Conservation (phyloP, 225 moss, liverwort and hornwort genomes). For the Marchantia paleacea region DNA sequence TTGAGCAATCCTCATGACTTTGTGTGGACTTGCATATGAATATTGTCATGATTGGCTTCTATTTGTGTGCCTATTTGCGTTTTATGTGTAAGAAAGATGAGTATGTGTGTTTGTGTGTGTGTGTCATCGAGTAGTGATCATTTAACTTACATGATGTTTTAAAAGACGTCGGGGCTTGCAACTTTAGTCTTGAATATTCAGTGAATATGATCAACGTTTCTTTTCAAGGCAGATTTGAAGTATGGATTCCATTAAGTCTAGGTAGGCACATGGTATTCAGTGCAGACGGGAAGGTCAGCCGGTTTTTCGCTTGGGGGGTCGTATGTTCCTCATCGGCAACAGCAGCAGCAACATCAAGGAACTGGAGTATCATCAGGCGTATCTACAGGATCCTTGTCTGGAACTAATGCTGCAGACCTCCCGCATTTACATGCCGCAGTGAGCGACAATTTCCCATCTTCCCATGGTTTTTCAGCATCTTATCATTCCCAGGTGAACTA, state of each 20-base stretch:
- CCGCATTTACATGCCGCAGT: slow-evolving; percentile 62
- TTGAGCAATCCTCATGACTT: slow-evolving; percentile 26
- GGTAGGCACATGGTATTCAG: slow-evolving; percentile 63
- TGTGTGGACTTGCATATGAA: background rate
- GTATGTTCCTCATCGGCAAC: slow-evolving; percentile 78
- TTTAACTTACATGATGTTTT: background rate
- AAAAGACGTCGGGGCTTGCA: background rate
- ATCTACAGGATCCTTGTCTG: slow-evolving; percentile 41
- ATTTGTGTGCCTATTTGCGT: background rate
- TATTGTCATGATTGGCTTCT: background rate
- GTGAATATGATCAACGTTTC: background rate
- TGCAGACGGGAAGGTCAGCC: slow-evolving; percentile 95
- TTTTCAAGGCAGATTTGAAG: slow-evolving; percentile 2
- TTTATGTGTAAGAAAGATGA: background rate
- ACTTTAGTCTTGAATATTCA: background rate
- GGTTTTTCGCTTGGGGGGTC: slow-evolving; percentile 80
- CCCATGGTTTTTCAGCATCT: slow-evolving; percentile 62
- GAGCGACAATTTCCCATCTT: slow-evolving; percentile 63
- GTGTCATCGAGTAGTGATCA: background rate
- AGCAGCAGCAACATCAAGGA: slow-evolving; percentile 66
- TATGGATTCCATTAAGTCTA: slow-evolving; percentile 45
- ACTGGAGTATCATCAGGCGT: slow-evolving; percentile 47
- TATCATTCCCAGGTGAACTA: slow-evolving; percentile 73
- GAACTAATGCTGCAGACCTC: slow-evolving; percentile 62
- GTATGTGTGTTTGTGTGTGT: background rate